These are phyloP conservation scores for Tuctoria greenei DNA, from an alignment of 176 grass and related monocot species.

Conservation along the genomic window DNA sequence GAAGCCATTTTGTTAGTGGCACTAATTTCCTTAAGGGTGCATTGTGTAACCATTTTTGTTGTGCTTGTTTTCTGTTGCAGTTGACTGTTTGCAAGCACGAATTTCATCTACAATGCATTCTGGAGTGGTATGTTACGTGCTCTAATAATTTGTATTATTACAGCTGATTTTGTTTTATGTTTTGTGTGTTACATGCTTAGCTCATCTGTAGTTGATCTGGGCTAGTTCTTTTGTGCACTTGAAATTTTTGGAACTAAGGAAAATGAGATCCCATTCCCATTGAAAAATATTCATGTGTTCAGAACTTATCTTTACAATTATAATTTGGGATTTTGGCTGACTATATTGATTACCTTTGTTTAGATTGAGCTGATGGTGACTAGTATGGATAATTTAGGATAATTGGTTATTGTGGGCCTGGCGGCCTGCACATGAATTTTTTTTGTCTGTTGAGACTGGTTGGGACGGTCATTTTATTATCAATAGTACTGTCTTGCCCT, in stretches of 20 bases:
- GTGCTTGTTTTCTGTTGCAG: slow-evolving; percentile 43
- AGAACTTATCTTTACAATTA: not conserved
- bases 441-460: slow-evolving; percentile 59
- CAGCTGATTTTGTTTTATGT: not conserved
- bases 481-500: not conserved
- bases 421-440: not conserved
- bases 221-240: not conserved
- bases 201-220: slow-evolving; percentile 23
- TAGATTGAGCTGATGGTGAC: not conserved
- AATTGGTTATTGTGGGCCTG: no score
- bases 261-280: not conserved
- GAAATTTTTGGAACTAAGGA: slow-evolving; percentile 25
- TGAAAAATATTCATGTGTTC: not conserved
- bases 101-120: slow-evolving; percentile 98
- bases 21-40: not conserved
- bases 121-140: slow-evolving; percentile 76
- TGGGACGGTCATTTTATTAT: slow-evolving; percentile 48
- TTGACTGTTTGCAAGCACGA: slow-evolving; percentile 93
- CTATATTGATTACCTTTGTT: not conserved
- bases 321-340: not conserved
- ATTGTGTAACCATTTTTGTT: slow-evolving; percentile 34
- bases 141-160: not conserved
- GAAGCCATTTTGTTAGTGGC: slow-evolving; percentile 24
- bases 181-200: not conserved
- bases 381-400: no score